Evolutionary conservation across 1,284 basidiomycete species (phyloP).

Genomic region (Amylostereum chailletii): DNA sequence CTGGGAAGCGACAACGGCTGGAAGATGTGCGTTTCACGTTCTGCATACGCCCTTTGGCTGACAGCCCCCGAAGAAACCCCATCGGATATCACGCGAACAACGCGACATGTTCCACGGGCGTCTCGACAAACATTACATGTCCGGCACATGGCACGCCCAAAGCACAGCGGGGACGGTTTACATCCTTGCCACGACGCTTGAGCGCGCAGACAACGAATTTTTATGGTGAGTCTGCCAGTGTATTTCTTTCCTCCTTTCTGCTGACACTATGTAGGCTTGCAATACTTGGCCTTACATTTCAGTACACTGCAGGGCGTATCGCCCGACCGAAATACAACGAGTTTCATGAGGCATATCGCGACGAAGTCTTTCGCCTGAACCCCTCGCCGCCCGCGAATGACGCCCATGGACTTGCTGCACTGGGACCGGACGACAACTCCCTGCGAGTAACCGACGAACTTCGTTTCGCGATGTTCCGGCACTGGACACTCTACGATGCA

Average conservation of each 20-base stretch:
- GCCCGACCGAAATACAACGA: conserved; percentile 82
- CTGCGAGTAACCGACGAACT: conserved; percentile 81
- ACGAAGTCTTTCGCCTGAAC: conserved; percentile 88
- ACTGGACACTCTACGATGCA: conserved; percentile 96
- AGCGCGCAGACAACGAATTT: conserved; percentile 88
- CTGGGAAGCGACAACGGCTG: conserved; percentile 40
- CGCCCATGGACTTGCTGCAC: conserved; percentile 37
- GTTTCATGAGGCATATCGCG: conserved; percentile 70
- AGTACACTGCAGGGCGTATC: conserved; percentile 85
- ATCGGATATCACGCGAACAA: conserved; percentile 62
- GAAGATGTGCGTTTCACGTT: conserved; percentile 32
- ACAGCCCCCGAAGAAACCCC: conserved; percentile 8
- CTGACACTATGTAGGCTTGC: conserved; percentile 60
- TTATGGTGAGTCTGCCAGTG: conserved; percentile 58
- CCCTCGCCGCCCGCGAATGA: conserved; percentile 37
- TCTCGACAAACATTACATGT: conserved; percentile 77
- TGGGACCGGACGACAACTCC: conserved; percentile 72
- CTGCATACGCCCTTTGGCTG: neutral
- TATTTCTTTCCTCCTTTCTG: neutral
- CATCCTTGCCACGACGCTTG: conserved; percentile 81
- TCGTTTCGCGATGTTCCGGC: conserved; percentile 90
- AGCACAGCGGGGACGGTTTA: conserved; percentile 88
- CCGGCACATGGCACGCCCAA: conserved; percentile 85
- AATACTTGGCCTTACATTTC: conserved; percentile 89
- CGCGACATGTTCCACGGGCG: conserved; percentile 52